These are phyloP conservation scores for Phytopythium mirpurense DNA, from an alignment of 352 stramenopile genomes.

Conservation along the genomic window DNA sequence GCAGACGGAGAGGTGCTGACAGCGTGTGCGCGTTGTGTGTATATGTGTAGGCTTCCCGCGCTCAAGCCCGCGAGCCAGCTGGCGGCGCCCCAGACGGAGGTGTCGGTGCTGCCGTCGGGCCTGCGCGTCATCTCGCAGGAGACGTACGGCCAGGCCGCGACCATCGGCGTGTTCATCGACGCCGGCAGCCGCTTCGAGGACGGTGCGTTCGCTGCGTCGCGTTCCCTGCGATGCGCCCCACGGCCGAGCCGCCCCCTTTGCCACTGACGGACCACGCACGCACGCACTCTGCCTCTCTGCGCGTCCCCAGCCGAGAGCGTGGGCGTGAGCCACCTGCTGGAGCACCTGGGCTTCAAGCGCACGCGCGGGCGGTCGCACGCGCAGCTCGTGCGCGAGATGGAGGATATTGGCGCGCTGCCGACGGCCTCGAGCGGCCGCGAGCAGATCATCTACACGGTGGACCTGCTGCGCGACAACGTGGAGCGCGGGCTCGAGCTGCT, in stretches of 20 bases:
- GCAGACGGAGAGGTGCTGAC: neutral
- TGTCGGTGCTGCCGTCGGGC: conserved; percentile 92
- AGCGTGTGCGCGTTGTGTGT: neutral
- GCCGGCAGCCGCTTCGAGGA: conserved; percentile 86
- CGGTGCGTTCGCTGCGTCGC: conserved; percentile 14
- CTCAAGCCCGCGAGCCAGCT: conserved; percentile 84
- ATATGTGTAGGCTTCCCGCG: conserved; percentile 44
- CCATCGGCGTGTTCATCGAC: conserved; percentile 92
- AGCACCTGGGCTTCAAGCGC: conserved; percentile 95
- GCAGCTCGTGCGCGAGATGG: conserved; percentile 87
- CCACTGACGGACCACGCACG: too few species aligned
- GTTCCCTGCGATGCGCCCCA: neutral
- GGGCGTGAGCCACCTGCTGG: conserved; percentile 92
- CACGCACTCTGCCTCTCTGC: too few species aligned
- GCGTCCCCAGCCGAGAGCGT: conserved; percentile 66
- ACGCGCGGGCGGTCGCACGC: conserved; percentile 81
- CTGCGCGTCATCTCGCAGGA: conserved; percentile 96
- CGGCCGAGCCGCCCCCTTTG: neutral
- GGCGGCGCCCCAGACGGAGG: conserved; percentile 84
- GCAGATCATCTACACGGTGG: conserved; percentile 97
- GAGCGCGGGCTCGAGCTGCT: conserved; percentile 88
- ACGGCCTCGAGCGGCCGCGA: conserved; percentile 91
- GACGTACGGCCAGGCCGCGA: conserved; percentile 94
- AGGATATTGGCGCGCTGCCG: conserved; percentile 90
- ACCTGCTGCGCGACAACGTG: conserved; percentile 94